These are phyloP conservation scores for Agrocybe pediades DNA, from an alignment of 768 basidiomycete genomes.

Conservation along the genomic window DNA sequence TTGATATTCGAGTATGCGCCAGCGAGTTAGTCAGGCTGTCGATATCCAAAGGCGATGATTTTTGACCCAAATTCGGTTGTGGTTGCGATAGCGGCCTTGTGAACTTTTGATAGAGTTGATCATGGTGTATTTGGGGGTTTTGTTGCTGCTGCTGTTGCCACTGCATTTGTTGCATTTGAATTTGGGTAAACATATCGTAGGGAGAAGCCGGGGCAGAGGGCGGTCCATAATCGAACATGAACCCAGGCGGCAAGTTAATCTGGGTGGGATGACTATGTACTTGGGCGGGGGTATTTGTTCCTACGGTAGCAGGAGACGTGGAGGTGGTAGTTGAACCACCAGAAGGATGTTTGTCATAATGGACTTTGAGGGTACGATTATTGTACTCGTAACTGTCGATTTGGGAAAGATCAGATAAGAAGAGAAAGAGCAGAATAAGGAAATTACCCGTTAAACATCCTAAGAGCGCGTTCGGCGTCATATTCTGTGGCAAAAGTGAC, in stretches of 20 bases:
- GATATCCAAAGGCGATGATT: conserved; percentile 13
- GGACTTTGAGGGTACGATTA: conserved; percentile 85
- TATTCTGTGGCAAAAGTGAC: conserved; percentile 82
- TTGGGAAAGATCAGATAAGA: background rate
- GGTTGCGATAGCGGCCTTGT: conserved; percentile 8
- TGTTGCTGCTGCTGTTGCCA: conserved; percentile 14
- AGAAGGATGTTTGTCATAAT: conserved; percentile 68
- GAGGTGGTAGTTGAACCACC: background rate
- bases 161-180: conserved; percentile 16
- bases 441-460: conserved; percentile 88
- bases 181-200: conserved; percentile 22
- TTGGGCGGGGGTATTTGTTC: conserved; percentile 3
- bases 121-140: conserved; percentile 12
- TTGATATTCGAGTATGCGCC: conserved; percentile 13
- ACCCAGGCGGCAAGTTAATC: conserved; percentile 35
- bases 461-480: conserved; percentile 83
- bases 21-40: conserved; percentile 18
- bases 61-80: background rate
- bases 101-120: conserved; percentile 21
- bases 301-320: conserved; percentile 1
- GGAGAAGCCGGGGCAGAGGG: conserved; percentile 36
- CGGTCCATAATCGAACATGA: conserved; percentile 38
- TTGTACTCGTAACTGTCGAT: conserved; percentile 78
- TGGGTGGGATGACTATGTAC: conserved; percentile 8
- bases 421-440: conserved; percentile 5